phyloP scores from a whole-genome alignment of 169 alveolate genomes.

The Amoebophrya sp. region DNA sequence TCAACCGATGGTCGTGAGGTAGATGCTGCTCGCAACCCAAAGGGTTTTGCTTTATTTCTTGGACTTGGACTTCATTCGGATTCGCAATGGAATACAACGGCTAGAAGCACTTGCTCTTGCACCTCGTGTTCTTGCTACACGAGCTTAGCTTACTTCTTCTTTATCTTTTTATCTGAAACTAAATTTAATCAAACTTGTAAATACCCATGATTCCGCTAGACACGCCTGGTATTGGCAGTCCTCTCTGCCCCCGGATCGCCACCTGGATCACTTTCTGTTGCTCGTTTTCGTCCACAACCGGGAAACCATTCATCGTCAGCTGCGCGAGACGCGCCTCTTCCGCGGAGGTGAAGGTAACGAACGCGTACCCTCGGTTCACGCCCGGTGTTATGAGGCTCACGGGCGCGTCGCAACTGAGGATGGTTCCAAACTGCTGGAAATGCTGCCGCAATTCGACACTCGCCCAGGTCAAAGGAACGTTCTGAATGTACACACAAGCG shows the following conservation, averaged over 20 bases:
- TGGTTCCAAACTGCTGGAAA: neutral
- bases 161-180: too few species aligned
- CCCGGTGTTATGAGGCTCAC: neutral
- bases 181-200: too few species aligned
- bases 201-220: too few species aligned
- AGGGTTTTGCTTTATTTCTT: too few species aligned
- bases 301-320: neutral
- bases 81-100: too few species aligned
- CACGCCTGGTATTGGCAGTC: too few species aligned
- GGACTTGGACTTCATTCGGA: too few species aligned
- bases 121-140: too few species aligned
- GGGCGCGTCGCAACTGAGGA: neutral
- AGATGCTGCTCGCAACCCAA: too few species aligned
- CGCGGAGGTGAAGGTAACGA: neutral
- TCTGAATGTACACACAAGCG: neutral
- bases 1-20: too few species aligned
- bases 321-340: neutral
- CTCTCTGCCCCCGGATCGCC: neutral
- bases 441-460: neutral
- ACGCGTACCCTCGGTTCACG: neutral
- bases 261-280: neutral
- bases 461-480: neutral
- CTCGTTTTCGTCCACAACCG: neutral
- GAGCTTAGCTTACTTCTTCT: too few species aligned
- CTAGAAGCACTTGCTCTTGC: too few species aligned